Evolutionary conservation across 192 early-diverging fungal species (phyloP).

Genomic region (Martensiomyces pterosporus): DNA sequence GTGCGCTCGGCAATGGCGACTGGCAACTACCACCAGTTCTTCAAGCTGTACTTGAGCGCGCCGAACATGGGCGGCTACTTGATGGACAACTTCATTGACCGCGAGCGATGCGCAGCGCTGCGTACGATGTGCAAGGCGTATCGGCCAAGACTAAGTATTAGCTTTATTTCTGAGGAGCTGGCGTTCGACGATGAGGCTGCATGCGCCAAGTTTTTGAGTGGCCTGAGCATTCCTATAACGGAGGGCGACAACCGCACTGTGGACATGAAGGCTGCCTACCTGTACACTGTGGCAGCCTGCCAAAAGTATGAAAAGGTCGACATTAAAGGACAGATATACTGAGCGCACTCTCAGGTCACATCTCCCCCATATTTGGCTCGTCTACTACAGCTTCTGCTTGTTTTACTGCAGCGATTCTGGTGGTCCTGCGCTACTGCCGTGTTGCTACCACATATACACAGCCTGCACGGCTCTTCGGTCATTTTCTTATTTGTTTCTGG

Average conservation of each 20-base stretch:
- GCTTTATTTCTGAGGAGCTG: constrained; percentile 60
- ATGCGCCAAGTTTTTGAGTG: constrained; percentile 52
- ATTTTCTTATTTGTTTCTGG: too few species aligned
- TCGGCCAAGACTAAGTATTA: constrained; percentile 21
- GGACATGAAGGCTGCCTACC: constrained; percentile 58
- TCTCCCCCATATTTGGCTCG: not conserved
- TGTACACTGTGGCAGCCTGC: constrained; percentile 47
- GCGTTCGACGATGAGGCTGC: constrained; percentile 55
- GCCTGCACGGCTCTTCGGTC: too few species aligned
- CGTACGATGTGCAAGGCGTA: constrained; percentile 75
- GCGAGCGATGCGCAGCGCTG: constrained; percentile 79
- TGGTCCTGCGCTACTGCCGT: too few species aligned
- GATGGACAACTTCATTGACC: constrained; percentile 88
- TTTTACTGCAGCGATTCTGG: too few species aligned
- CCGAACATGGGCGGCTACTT: constrained; percentile 88
- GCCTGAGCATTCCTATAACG: constrained; percentile 31
- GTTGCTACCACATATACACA: too few species aligned
- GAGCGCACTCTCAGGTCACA: constrained; percentile 2
- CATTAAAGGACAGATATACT: constrained; percentile 74
- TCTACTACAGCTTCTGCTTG: too few species aligned
- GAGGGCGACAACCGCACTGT: constrained; percentile 31
- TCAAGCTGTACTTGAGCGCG: constrained; percentile 67
- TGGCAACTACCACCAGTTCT: constrained; percentile 84
- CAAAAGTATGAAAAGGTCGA: constrained; percentile 68
- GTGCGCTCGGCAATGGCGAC: constrained; percentile 77